A percentile compares a stretch with the other conserved stretches of the same genome.
These are phyloP conservation scores for Papiliotrema terrestris DNA, from an alignment of 1,284 basidiomycete species.

Conservation along the genomic window DNA sequence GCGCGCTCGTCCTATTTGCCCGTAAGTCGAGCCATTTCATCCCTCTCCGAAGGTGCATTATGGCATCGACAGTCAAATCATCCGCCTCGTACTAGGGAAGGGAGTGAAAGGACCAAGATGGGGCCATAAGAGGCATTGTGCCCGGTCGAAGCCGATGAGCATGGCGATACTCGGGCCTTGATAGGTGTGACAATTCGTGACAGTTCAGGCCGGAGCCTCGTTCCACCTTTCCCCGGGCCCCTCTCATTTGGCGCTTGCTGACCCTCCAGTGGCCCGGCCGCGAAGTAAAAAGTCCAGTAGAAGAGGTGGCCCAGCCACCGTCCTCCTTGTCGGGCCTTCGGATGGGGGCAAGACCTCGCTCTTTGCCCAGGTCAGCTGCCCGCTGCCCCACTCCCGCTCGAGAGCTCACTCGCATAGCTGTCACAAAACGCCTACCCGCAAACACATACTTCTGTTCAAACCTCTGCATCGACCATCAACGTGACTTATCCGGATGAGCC, in stretches of 20 bases:
- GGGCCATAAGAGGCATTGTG: too few species aligned
- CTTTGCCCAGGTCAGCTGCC: constrained; percentile 37
- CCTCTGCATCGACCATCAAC: constrained; percentile 29
- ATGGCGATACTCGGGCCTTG: too few species aligned
- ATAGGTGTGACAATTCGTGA: too few species aligned
- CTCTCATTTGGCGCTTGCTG: not conserved
- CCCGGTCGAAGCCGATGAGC: too few species aligned
- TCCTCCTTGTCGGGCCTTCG: constrained; percentile 39
- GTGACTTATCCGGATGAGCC: constrained; percentile 18
- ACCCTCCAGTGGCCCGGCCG: constrained; percentile 15
- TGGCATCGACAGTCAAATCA: too few species aligned
- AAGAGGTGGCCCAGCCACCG: constrained; percentile 29
- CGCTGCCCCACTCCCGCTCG: not conserved
- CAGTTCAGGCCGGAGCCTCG: too few species aligned
- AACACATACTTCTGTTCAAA: constrained; percentile 41
- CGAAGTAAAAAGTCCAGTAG: constrained; percentile 10
- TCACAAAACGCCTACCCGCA: constrained; percentile 30
- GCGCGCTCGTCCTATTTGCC: constrained; percentile 22
- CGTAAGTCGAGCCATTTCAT: too few species aligned
- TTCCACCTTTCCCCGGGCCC: too few species aligned
- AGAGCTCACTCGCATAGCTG: constrained; percentile 25
- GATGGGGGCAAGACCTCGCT: constrained; percentile 45
- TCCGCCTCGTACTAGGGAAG: too few species aligned
- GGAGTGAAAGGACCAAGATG: too few species aligned
- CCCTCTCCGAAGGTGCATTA: too few species aligned